Evolutionary conservation across 768 basidiomycete genomes (phyloP), one percentile per base, ranked within the genome.

Genomic region (Sistotremastrum niveocremeum): DNA sequence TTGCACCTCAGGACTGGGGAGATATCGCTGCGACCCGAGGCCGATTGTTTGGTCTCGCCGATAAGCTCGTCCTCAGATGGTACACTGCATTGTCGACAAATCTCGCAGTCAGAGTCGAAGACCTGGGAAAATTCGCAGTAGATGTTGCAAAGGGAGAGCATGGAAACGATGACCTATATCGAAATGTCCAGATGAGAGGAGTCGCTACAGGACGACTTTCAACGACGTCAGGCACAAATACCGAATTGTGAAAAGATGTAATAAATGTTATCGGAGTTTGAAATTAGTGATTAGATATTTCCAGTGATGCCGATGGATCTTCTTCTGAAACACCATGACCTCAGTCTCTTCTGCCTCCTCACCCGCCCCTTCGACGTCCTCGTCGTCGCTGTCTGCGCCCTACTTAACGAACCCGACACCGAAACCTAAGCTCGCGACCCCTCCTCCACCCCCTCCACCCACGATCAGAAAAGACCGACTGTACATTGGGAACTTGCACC

Each of bases 401-500:
- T 12, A 29, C 30, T 3, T 33, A 33, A 7, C 41, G 41, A 41
- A 12, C 7, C 39, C 7, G 11, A 12, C 39, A 7, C 7, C 39
- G 0, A 12, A 20, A 2, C 20, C 20, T 20, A 20, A 20, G 20
- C 20, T 20, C 20, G 20, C 20, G 20, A 20, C 37, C 7, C 40
- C 46, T 11, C n/a, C 46, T 7, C 28, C 41, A 3, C 33, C 46
- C 3, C 30, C 46, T 6, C 40, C 45, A 4, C 12, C 40, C 8
- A 41, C 47, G 20, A 12, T 51, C n/a, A 41, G 44, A 36, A 79
- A 73, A 54, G 85, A 93, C 59, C 69, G 91, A 37, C 71, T 97
- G 4, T 97, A 90, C 54, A 72, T 97, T 39, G 93, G 93, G 12
- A 95, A 97, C 59, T 65, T 97, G 11, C 80, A 86, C 56, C 76